Base-by-base conservation (phyloP, 164 flowering plant genomes). In the Umbellularia californica region DNA sequence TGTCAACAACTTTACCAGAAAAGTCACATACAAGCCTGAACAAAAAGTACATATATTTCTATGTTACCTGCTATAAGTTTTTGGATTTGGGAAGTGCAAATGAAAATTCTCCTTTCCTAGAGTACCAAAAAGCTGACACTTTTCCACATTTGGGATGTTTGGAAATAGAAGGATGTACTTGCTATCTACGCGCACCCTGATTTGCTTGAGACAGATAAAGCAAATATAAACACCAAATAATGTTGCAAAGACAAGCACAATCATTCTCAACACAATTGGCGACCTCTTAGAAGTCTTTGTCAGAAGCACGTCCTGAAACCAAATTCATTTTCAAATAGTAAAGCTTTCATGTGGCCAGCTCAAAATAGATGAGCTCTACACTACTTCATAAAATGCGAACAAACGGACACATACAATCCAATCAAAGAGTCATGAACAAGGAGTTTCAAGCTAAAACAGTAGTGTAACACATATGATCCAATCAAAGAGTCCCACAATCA, bases 51-150 rank as follows among this genome's bases (percentile, higher is more conserved):
- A 1, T 10, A n/a, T 13, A 65, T 2, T 5, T 22, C 20, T 12
- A 1, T 11, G 41, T 66, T 80, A 90, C 92, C 95, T 85, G 80
- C 75, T 81, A 73, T 73, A 88, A 10, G 90, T 84, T 51, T 69
- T 58, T 66, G 95, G 95, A 70, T 76, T 84, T 11, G 95, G 95
- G 75, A 77, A 88, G 75, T 90, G 95, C 74, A 88, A 74, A 70
- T 82, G 84, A 24, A 81, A 87, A 58, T 64, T 72, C 64, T 86
- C 87, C 69, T 73, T 79, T 60, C 70, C 66, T 35, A 87, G 84
- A 13, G 81, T 69, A 64, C 50, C 68, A 33, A 84, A 70, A 14
- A 70, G 51, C 15, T 77, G 60, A 72, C 87, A 85, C 33, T 85
- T 76, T 71, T 64, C 76, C 12, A 79, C 72, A 1, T 69, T 41